Evolutionary conservation across 306 rosid species (phyloP).

Genomic region (Herpetospermum pedunculosum): DNA sequence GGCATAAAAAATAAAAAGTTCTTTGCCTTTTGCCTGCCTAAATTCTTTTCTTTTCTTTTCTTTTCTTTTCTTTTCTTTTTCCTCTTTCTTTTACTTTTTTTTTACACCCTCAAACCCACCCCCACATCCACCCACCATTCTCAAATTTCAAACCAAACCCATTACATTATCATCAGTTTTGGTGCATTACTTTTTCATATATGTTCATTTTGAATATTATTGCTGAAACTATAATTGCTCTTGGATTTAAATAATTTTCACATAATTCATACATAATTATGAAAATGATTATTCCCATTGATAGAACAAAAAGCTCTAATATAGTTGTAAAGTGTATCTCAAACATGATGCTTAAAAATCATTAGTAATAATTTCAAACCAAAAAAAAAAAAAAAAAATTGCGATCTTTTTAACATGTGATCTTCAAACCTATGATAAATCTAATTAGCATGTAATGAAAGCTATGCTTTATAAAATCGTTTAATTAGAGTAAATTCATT

Average conservation of each 20-base stretch:
- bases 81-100: background rate
- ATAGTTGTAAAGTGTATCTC: background rate
- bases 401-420: background rate
- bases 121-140: slow-evolving; percentile 55
- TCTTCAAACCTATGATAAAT: background rate
- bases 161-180: slow-evolving; percentile 37
- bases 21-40: background rate
- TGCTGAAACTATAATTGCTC: background rate
- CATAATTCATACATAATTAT: slow-evolving; percentile 4
- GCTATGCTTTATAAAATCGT: background rate
- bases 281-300: slow-evolving; percentile 8
- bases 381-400: background rate
- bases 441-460: background rate
- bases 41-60: background rate
- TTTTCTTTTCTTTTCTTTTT: background rate
- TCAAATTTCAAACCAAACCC: slow-evolving; percentile 59
- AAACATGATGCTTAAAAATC: background rate
- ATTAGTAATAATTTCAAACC: slow-evolving; percentile 1
- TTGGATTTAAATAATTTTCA: background rate
- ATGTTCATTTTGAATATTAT: background rate
- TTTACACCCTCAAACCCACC: slow-evolving; percentile 28
- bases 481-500: background rate
- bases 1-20: background rate
- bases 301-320: background rate
- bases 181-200: background rate